Evolutionary conservation across 1,139 yeast species (phyloP).

Genomic region (Starmera stellimalicola): DNA sequence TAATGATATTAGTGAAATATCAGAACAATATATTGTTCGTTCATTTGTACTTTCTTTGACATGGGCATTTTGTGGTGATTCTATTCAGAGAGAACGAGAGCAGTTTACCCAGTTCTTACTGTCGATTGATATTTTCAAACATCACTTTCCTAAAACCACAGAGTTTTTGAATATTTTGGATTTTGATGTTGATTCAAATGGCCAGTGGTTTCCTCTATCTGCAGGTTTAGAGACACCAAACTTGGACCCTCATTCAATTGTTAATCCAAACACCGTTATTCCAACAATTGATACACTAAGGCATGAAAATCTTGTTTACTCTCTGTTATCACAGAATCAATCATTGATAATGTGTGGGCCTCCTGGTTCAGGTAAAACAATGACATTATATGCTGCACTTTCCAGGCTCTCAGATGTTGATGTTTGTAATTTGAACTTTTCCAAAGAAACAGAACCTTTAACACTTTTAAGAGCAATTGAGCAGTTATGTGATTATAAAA

Average conservation of each 20-base stretch:
- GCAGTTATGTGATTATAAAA: slow-evolving; percentile 59
- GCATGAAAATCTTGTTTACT: slow-evolving; percentile 53
- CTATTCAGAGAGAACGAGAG: slow-evolving; percentile 12
- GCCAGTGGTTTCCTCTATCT: slow-evolving; percentile 51
- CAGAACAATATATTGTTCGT: slow-evolving; percentile 16
- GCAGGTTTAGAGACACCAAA: slow-evolving; percentile 35
- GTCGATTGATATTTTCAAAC: slow-evolving; percentile 16
- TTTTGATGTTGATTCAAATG: slow-evolving; percentile 40
- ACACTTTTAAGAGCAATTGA: slow-evolving; percentile 58
- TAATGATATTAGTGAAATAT: background rate
- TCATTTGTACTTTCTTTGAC: slow-evolving; percentile 35
- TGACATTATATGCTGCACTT: slow-evolving; percentile 71
- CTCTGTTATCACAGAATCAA: slow-evolving; percentile 46
- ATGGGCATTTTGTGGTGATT: slow-evolving; percentile 48
- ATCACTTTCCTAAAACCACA: slow-evolving; percentile 9
- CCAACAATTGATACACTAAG: slow-evolving; percentile 74
- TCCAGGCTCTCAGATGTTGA: slow-evolving; percentile 49
- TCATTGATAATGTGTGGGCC: slow-evolving; percentile 86
- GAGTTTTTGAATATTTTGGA: slow-evolving; percentile 29
- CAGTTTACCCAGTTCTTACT: slow-evolving; percentile 29
- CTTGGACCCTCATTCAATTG: slow-evolving; percentile 56
- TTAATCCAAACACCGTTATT: slow-evolving; percentile 55
- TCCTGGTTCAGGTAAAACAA: slow-evolving; percentile 96
- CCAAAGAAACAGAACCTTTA: slow-evolving; percentile 68
- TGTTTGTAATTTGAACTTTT: slow-evolving; percentile 66